Evolutionary conservation across 257 asterid genomes (phyloP).

Genomic region (Nicotiana paniculata): DNA sequence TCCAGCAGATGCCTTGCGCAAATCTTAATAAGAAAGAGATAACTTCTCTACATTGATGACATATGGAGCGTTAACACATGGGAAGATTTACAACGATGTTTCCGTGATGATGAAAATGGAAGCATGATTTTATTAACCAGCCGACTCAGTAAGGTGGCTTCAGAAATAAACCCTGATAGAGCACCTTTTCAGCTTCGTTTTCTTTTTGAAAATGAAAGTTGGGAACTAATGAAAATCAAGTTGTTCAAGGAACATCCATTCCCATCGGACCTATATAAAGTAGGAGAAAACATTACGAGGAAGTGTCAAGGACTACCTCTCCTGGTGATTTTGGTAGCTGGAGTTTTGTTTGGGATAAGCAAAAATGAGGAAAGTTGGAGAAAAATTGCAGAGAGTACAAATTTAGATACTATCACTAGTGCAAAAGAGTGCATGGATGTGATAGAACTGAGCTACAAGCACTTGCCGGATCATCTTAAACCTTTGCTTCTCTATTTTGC

Average conservation of each 20-base stretch:
- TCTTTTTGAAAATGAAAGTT: too few species aligned
- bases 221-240: too few species aligned
- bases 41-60: constrained; percentile 18
- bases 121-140: constrained; percentile 12
- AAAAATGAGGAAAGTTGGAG: background rate
- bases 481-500: background rate
- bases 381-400: background rate
- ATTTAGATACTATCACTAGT: too few species aligned
- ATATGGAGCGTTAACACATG: constrained; percentile 8
- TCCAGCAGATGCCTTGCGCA: background rate
- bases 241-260: too few species aligned
- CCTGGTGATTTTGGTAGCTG: constrained; percentile 5
- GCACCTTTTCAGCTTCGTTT: background rate
- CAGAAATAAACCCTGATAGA: background rate
- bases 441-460: background rate
- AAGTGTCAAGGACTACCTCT: constrained; percentile 3
- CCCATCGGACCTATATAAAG: too few species aligned
- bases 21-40: background rate
- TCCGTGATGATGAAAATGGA: background rate
- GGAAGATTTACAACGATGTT: background rate
- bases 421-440: too few species aligned
- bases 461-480: background rate
- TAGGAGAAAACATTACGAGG: background rate
- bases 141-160: background rate
- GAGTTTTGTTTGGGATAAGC: background rate